phyloP scores from a whole-genome alignment of 2,329 filamentous ascomycete species.

The Arachnopeziza araneosa region DNA sequence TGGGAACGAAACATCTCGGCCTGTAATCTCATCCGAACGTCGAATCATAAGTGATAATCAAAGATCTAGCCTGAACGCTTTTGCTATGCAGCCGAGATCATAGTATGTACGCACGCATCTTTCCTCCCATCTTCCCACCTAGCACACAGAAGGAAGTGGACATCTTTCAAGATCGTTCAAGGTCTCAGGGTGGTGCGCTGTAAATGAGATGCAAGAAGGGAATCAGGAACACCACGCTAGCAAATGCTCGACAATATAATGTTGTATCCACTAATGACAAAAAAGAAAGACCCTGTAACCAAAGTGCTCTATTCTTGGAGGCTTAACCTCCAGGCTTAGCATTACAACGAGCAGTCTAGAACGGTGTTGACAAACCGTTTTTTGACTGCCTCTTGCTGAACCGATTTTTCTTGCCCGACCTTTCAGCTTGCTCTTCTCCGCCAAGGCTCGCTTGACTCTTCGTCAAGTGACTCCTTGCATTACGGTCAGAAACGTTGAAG shows the following conservation, averaged over 20 bases:
- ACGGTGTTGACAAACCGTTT: constrained; percentile 85
- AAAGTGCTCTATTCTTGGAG: neutral
- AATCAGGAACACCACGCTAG: neutral
- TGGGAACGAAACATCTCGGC: neutral
- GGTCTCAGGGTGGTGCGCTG: neutral
- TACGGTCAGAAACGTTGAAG: constrained; percentile 46
- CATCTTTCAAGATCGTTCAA: neutral
- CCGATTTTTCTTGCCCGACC: constrained; percentile 46
- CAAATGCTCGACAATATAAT: neutral
- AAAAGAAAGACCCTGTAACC: neutral
- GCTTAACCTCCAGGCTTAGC: neutral
- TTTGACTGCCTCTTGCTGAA: constrained; percentile 94
- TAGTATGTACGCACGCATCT: neutral
- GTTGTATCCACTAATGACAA: neutral
- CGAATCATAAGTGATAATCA: neutral
- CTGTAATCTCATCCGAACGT: neutral
- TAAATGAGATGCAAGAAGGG: neutral
- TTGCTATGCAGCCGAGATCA: neutral
- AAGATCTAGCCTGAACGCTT: neutral
- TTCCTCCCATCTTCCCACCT: neutral
- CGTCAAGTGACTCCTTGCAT: constrained; percentile 51
- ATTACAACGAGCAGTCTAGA: constrained; percentile 42
- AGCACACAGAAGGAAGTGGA: neutral
- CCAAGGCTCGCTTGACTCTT: constrained; percentile 54
- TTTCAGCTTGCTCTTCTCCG: constrained; percentile 31